A percentile compares a stretch with the other conserved stretches of the same genome.
Evolutionary conservation across 306 rosid genomes (phyloP).

Genomic region (Cucurbita maxima): DNA sequence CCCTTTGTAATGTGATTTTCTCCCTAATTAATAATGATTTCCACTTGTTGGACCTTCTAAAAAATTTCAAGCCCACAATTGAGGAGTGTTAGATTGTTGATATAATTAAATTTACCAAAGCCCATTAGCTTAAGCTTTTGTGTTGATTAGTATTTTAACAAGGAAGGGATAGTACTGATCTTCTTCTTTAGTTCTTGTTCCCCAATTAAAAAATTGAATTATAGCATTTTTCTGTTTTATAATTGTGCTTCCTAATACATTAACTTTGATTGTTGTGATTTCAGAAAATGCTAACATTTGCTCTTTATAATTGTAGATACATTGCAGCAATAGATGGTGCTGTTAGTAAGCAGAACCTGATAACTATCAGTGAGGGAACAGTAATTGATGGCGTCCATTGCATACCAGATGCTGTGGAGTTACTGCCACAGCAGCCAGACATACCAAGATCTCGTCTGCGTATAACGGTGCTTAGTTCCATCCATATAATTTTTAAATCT

Average conservation of each 20-base stretch:
- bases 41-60: no score
- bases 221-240: background rate
- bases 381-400: conserved; percentile 64
- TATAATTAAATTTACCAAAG: no score
- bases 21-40: no score
- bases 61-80: no score
- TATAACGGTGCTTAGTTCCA: conserved; percentile 38
- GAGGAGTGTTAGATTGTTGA: no score
- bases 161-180: background rate
- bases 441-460: conserved; percentile 59
- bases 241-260: conserved; percentile 7
- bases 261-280: background rate
- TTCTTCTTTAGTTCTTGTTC: background rate
- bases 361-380: conserved; percentile 63
- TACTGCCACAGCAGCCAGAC: conserved; percentile 61
- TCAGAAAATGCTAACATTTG: conserved; percentile 9
- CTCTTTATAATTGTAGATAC: conserved; percentile 40
- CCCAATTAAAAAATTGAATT: background rate
- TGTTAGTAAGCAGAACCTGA: conserved; percentile 61
- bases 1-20: no score
- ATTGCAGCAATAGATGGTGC: conserved; percentile 66
- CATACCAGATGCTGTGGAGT: conserved; percentile 66
- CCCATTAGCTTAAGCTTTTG: no score
- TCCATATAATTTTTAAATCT: background rate
- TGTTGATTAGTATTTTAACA: no score